Evolutionary conservation across 1,284 basidiomycete genomes (phyloP), one percentile per base, ranked within the genome.

Genomic region (Stygiomarasmius scandens): DNA sequence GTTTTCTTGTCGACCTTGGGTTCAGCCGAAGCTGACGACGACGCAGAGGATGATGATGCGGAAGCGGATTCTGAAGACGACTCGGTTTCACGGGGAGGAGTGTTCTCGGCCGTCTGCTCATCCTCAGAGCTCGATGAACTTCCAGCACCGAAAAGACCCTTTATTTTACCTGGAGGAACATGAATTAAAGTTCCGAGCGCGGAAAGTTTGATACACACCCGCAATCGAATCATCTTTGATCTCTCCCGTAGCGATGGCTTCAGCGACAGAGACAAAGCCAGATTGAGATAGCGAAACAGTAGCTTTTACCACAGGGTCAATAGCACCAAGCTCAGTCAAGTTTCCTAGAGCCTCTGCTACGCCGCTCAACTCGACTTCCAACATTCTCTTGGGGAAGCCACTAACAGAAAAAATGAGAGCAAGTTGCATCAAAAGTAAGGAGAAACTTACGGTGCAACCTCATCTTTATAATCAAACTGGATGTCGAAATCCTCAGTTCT

Each of bases 201-300:
- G 22, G 53, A 25, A 45, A 19, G 10, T 19, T 24, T 10, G 1
- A 19, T 23, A 73, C 78, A 65, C 71, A 84, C 90, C 90, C 56
- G 88, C 80, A 24, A 93, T 74, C 19, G 88, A 88, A 12, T 91
- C 88, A 56, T 90, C 86, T 66, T 89, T 93, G 66, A 90, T 82
- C 64, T 93, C 90, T 19, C 86, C 85, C 63, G 82, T 87, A 2
- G 85, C 89, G 38, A 93, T 69, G 1, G 89, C 88, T 43, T 93
- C 89, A 23, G 85, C 83, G 22, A 95, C 87, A 2, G 87, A 86
- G 8, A 93, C 75, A 64, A 96, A 88, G 9, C 93, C 94, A 52
- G 91, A 92, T 55, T 93, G 89, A 47, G 92, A 93, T 36, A 96
- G 77, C 22, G 84, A 77, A 53, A 96, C 73, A 0, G 91, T 93